Conservation (phyloP, 345 rosid species). For the Mercurialis annua region DNA sequence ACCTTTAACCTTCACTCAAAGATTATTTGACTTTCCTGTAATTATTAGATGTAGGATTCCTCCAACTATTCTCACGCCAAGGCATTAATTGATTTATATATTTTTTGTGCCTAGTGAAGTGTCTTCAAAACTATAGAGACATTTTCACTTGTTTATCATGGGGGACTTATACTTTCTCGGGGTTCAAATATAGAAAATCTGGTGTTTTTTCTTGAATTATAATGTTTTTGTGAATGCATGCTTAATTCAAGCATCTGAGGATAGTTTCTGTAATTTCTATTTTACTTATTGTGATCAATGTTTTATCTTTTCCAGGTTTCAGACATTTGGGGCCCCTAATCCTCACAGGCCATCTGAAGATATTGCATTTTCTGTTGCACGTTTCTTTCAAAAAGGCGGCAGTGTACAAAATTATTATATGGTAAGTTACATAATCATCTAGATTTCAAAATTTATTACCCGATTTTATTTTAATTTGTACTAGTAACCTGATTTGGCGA, state of each 20-base stretch:
- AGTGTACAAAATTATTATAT: conserved; percentile 86
- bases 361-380: conserved; percentile 81
- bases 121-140: too few species aligned
- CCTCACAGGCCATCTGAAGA: conserved; percentile 95
- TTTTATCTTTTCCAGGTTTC: conserved; percentile 52
- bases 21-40: too few species aligned
- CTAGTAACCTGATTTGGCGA: neutral
- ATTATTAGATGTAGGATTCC: too few species aligned
- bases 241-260: neutral
- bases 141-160: too few species aligned
- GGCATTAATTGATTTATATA: too few species aligned
- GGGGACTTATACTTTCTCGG: too few species aligned
- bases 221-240: too few species aligned
- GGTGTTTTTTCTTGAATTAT: too few species aligned
- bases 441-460: neutral
- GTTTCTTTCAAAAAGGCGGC: conserved; percentile 90
- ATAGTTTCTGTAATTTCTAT: conserved; percentile 3
- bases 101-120: too few species aligned
- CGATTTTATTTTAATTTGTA: neutral
- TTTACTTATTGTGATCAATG: neutral
- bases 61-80: too few species aligned
- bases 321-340: conserved; percentile 79
- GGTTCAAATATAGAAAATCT: too few species aligned
- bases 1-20: too few species aligned
- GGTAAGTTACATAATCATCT: conserved; percentile 42